Conservation (phyloP, 2,329 filamentous ascomycete species). For the Phoma sp. region DNA sequence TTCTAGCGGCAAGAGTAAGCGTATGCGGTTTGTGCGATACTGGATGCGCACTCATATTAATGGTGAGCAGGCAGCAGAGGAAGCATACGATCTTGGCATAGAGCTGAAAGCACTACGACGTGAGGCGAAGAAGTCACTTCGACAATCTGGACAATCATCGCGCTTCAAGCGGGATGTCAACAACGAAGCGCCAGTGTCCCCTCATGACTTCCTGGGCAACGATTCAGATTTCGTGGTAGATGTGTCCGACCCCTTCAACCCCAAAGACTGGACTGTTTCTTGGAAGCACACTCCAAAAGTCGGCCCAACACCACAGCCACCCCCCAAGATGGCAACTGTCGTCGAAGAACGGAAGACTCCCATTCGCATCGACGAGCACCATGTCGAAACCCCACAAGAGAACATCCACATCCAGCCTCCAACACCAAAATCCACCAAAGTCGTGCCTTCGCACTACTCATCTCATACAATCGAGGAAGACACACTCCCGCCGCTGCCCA, state of each 20-base stretch:
- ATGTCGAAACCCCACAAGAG: too few relatives aligned
- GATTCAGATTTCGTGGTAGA: neutral
- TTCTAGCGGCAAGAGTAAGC: conserved; percentile 19
- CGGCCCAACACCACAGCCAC: neutral
- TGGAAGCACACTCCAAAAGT: neutral
- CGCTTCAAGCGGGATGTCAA: neutral
- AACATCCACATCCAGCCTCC: too few relatives aligned
- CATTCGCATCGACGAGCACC: neutral
- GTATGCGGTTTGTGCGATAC: conserved; percentile 32
- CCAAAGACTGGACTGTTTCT: neutral
- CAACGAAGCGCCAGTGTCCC: neutral
- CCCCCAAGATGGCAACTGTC: neutral
- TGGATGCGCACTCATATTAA: conserved; percentile 25
- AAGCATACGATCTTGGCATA: conserved; percentile 31
- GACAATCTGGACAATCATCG: neutral
- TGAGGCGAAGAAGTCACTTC: conserved; percentile 3
- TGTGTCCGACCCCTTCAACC: neutral
- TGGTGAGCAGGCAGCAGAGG: conserved; percentile 14
- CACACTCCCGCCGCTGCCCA: too few relatives aligned
- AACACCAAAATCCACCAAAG: too few relatives aligned
- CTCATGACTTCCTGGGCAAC: neutral
- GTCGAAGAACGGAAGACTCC: neutral
- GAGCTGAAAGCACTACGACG: conserved; percentile 23
- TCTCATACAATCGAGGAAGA: too few relatives aligned
- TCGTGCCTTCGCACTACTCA: too few relatives aligned